Evolutionary conservation across 768 basidiomycete genomes (phyloP), one percentile per base, ranked within the genome.

Genomic region (Sarcomyxa edulis): DNA sequence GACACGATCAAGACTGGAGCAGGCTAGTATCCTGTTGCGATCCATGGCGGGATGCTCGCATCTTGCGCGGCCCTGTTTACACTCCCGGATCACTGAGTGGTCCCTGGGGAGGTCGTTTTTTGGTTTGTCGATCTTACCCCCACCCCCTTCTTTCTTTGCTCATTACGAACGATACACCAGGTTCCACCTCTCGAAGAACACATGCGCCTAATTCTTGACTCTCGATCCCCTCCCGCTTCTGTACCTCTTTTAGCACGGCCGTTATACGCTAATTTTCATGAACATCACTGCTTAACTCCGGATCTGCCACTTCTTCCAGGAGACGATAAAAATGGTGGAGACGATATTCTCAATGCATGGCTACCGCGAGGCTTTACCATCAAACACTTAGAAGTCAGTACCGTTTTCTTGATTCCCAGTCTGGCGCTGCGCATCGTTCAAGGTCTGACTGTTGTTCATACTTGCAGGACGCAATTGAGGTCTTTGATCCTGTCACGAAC

Each of bases 321-420:
- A 5, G 41, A 51, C 2, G 62, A 64, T 43, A 54, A 46, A 23
- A 48, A 52, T 12, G 62, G 55, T 14, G 68, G 62, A 2, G 68
- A 72, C 42, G 65, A 74, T 46, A 44, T 72, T 35, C 55, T 72
- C 23, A 72, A 69, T 40, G 71, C 67, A 22, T 75, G 71, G 72
- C 44, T 72, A 24, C 74, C 74, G 30, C 53, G 47, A 47, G 58
- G 64, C 23, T 16, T 59, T 27, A 50, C 42, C 12, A 46, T 73
- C 37, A 56, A 48, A 24, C 56, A 56, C 29, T 48, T 47, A 22
- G 44, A 62, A 35, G 69, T 70, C 35, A 47, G 66, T 47, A 25
- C 15, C 14, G 35, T 30, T 30, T n/a, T n/a, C n/a, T n/a, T 39
- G 19, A 32, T n/a, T 10, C 16, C 15, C 16, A 18, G 14, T 32